Base-by-base conservation (phyloP, 768 basidiomycete species). In the Leucosporidium creatinivorum region DNA sequence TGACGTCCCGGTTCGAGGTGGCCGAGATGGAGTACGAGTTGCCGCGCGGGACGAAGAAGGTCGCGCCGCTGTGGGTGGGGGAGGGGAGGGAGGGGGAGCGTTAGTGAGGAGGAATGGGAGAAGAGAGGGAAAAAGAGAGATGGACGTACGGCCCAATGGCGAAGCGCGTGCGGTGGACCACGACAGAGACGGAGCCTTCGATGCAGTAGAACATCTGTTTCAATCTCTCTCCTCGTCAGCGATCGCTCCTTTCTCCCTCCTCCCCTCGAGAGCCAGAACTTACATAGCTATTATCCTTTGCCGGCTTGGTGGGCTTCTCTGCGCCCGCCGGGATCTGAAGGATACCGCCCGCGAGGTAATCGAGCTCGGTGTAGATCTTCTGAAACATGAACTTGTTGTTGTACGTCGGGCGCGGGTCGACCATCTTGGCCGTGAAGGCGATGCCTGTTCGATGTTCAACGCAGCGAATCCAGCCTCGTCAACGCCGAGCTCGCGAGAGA, bases 231-330 rank as follows among this genome's bases (percentile, higher is more conserved):
- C n/a, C n/a, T n/a, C 33, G 33, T 33, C 33, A 33, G 33, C 33
- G 10, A 10, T 33, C 33, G 4, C 33, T 33, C 33, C 33, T 33
- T 10, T 33, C 10, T 10, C 33, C 33, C 33, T 33, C 33, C 33
- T 33, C 33, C 10, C 33, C 33, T 33, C 33, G 10, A 33, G 33
- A 33, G 33, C 33, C 5, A 33, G 39, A 44, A 82, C 89, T 72
- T 69, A 92, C 91, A 76, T 89, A 93, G 30, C 90, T 90, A 73
- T 98, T 99, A 75, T 98, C 96, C 76, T 89, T 93, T 1, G 92
- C 85, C 28, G 84, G 83, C 77, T 98, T 98, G 67, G 84, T 85
- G 19, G 89, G 89, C 78, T 99, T 99, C 68, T 84, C 81, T n/a
- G 84, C 84, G 10, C 84, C 81, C 1, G 88, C 85, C 6, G 91